Evolutionary conservation across 1,139 yeast genomes (phyloP).

Genomic region (Zygoascus meyerae): DNA sequence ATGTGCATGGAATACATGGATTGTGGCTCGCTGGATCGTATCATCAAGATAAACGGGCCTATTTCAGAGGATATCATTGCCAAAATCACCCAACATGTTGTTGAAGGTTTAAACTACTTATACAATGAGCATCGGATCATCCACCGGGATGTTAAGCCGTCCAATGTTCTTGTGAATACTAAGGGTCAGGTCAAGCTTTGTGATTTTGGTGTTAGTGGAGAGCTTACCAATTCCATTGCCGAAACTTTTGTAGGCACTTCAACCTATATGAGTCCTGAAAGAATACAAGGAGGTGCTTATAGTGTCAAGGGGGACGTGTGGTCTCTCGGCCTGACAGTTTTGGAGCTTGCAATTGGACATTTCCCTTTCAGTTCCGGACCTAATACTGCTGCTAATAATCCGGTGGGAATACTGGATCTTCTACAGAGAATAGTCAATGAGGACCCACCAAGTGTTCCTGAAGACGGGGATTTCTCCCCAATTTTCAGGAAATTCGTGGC

Average conservation of each 20-base stretch:
- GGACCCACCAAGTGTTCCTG: constrained; percentile 70
- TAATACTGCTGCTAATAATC: constrained; percentile 32
- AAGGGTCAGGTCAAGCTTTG: constrained; percentile 78
- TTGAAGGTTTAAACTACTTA: constrained; percentile 75
- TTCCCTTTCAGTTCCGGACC: constrained; percentile 49
- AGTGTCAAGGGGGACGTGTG: constrained; percentile 93
- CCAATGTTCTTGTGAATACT: constrained; percentile 75
- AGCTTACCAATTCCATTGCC: constrained; percentile 84
- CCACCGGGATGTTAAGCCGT: constrained; percentile 90
- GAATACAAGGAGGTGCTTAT: constrained; percentile 90
- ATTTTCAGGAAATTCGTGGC: constrained; percentile 60
- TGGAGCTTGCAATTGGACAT: constrained; percentile 80
- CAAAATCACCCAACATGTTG: constrained; percentile 68
- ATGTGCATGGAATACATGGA: constrained; percentile 96
- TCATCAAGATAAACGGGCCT: constrained; percentile 49
- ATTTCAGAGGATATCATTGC: constrained; percentile 63
- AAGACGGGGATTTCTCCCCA: constrained; percentile 35
- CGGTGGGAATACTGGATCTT: constrained; percentile 78
- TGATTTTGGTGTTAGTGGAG: constrained; percentile 93
- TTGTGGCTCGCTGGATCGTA: constrained; percentile 85
- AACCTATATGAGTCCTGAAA: constrained; percentile 95
- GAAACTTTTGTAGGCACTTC: constrained; percentile 98
- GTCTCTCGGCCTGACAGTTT: constrained; percentile 87
- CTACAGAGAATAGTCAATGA: constrained; percentile 91
- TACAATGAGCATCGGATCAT: constrained; percentile 79